Conservation (phyloP, 169 alveolate species). For the Eimeria acervulina region DNA sequence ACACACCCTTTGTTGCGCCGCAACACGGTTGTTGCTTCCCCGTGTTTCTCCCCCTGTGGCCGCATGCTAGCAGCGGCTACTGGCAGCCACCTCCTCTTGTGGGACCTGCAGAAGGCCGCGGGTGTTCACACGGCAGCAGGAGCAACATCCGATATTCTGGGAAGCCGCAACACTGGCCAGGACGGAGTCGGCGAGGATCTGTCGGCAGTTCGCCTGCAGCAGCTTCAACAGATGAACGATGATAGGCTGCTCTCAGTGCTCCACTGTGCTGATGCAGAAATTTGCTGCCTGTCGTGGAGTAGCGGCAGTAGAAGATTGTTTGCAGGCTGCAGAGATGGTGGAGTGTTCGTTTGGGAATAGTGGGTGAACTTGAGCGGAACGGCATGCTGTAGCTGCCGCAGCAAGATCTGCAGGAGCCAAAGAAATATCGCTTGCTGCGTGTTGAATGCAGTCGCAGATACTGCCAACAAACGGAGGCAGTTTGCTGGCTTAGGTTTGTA, state of each 20-base stretch:
- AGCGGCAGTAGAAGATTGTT: constrained; percentile 51
- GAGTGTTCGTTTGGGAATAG: constrained; percentile 48
- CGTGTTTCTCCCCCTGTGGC: constrained; percentile 62
- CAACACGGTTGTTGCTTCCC: constrained; percentile 61
- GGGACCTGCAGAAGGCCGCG: constrained; percentile 1
- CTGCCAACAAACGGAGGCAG: neutral
- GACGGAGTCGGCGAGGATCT: neutral
- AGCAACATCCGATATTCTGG: neutral
- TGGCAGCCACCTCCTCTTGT: constrained; percentile 23
- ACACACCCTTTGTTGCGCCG: constrained; percentile 48
- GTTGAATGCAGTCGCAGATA: neutral
- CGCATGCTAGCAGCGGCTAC: constrained; percentile 49
- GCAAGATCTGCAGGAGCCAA: neutral
- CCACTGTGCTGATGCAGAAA: constrained; percentile 17
- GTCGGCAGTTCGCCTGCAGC: constrained; percentile 11
- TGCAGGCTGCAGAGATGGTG: constrained; percentile 63
- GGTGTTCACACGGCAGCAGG: neutral
- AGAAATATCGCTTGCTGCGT: neutral
- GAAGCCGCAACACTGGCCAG: neutral
- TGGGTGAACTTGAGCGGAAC: neutral
- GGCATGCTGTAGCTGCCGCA: neutral
- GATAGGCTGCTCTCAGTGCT: constrained; percentile 22
- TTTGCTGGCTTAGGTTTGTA: neutral
- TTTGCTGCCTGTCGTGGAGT: constrained; percentile 43
- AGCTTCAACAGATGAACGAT: neutral